Evolutionary conservation across 768 basidiomycete genomes (phyloP).

Genomic region (Leccinum ochraceum): DNA sequence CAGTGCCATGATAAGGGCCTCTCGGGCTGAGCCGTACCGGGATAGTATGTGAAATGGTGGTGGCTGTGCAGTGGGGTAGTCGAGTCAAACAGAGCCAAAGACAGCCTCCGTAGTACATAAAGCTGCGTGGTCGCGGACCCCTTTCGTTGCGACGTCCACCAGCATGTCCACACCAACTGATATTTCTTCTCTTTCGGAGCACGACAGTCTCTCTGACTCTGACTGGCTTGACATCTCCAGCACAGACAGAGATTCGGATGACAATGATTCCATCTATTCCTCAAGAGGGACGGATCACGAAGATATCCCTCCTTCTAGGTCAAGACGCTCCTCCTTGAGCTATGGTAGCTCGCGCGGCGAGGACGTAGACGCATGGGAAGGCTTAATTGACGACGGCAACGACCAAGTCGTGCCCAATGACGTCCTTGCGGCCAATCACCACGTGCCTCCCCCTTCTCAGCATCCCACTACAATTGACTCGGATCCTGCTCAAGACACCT

Average conservation of each 20-base stretch:
- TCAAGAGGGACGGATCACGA: constrained; percentile 62
- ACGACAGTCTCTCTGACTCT: constrained; percentile 71
- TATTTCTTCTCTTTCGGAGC: constrained; percentile 54
- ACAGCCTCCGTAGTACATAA: constrained; percentile 26
- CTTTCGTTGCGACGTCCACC: constrained; percentile 31
- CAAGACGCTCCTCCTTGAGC: constrained; percentile 71
- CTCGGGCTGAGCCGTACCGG: background rate
- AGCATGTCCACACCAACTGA: constrained; percentile 38
- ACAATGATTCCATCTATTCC: constrained; percentile 64
- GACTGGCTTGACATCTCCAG: constrained; percentile 83
- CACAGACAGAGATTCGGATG: constrained; percentile 62
- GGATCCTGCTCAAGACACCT: constrained; percentile 34
- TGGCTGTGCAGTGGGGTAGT: constrained; percentile 1
- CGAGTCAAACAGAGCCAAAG: constrained; percentile 34
- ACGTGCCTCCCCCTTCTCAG: constrained; percentile 23
- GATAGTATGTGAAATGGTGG: too few relatives aligned
- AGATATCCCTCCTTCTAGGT: constrained; percentile 52
- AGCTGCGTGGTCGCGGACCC: constrained; percentile 25
- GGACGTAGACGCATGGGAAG: constrained; percentile 79
- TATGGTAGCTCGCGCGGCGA: constrained; percentile 65
- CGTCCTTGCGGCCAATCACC: constrained; percentile 23
- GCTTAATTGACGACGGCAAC: constrained; percentile 62
- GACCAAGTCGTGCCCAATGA: constrained; percentile 44
- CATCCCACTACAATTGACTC: constrained; percentile 29
- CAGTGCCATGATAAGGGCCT: constrained; percentile 7